Base-by-base conservation (phyloP, 164 flowering plant species). In the Cinnamomum chago region DNA sequence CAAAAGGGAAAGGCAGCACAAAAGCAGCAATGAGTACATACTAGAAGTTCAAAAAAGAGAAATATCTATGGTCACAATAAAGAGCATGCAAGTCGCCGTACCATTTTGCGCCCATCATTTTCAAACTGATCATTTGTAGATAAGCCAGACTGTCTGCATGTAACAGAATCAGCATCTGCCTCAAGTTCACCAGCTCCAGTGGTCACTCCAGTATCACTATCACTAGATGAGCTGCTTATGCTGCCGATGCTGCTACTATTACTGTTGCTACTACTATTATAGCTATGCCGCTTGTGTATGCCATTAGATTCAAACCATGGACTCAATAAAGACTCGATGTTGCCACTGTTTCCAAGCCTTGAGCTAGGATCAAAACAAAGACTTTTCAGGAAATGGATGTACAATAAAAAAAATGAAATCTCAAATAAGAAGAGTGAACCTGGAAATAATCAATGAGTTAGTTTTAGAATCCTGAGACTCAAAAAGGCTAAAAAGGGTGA, bases 141-240 rank as follows among this genome's bases (percentile, higher is more conserved):
- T 77, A 93, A 77, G 73, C 90, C 93, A 81, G 94, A 86, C 82
- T 86, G 92, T 78, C 89, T 87, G 68, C 92, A 87, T 27, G 89
- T 75, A 68, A 93, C 79, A 64, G 99, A 95, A 86, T 96, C 98
- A 78, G 99, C 98, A 88, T 96, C 99, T 70, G 97, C 95, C 52
- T 96, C 98, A 71, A 94, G 90, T 75, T 96, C 99, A 71, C 93
- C 89, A 73, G 79, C 66, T 79, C 84, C 85, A 27, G 79, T 68
- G 15, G 75, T 78, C 82, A 83, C 83, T 79, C 79, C 86, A 81
- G 71, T 77, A 81, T 90, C 98, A 84, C 94, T 93, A 50, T 88
- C 97, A 86, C 95, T 89, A 22, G 97, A 90, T 75, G 92, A 87
- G 82, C 88, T 83, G 83, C 90, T 90, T 79, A 86, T 75, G 86